These are phyloP conservation scores for Xanthoparmelia taractica DNA, from an alignment of 495 filamentous ascomycete species.

Conservation along the genomic window DNA sequence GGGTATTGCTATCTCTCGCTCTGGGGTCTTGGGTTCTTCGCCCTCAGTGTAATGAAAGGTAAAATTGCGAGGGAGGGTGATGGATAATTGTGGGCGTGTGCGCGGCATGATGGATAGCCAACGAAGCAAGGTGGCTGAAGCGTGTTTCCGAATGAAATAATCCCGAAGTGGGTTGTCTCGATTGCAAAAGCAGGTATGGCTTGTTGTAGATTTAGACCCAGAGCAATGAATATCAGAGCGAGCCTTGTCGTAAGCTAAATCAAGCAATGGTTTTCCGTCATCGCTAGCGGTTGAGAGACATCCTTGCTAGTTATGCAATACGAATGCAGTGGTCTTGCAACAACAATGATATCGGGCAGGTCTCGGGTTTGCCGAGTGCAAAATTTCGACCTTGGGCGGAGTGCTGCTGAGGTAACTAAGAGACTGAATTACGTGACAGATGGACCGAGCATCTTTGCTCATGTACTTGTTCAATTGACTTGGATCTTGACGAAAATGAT, in stretches of 20 bases:
- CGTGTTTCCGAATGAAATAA: neutral
- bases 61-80: slow-evolving; percentile 59
- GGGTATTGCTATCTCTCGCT: slow-evolving; percentile 43
- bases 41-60: slow-evolving; percentile 49
- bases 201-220: neutral
- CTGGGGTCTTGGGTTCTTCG: slow-evolving; percentile 52
- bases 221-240: neutral
- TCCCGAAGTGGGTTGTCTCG: neutral
- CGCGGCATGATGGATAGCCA: slow-evolving; percentile 36
- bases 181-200: neutral
- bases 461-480: neutral
- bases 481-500: neutral
- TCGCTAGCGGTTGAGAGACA: neutral
- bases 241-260: neutral
- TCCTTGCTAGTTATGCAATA: neutral
- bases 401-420: neutral
- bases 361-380: neutral
- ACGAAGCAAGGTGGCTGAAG: neutral
- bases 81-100: slow-evolving; percentile 48
- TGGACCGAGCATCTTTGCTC: neutral
- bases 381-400: neutral
- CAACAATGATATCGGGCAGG: neutral
- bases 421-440: neutral
- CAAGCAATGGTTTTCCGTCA: slow-evolving; percentile 5
- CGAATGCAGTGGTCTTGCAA: neutral